A percentile compares a stretch with the other conserved stretches of the same genome.
Conservation (phyloP, 139 green algal species). For the Pleodorina starrii region DNA sequence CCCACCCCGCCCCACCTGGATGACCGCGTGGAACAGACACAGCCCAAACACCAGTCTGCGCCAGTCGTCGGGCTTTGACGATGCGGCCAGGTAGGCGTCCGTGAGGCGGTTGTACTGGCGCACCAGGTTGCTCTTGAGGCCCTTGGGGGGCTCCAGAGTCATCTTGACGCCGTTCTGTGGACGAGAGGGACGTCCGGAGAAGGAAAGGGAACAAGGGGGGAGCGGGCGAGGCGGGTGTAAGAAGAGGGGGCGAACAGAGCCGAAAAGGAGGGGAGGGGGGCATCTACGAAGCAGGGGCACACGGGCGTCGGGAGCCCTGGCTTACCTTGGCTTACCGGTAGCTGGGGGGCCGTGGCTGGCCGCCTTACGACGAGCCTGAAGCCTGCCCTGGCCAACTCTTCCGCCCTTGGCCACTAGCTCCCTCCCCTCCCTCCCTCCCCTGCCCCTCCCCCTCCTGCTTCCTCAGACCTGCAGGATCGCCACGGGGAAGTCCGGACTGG, state of each 20-base stretch:
- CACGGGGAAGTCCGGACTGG: conserved; percentile 81
- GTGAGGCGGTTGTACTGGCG: conserved; percentile 72
- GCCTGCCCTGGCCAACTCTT: too few species aligned
- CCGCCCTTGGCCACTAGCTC: too few species aligned
- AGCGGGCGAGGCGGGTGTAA: too few species aligned
- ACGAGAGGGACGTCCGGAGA: background rate
- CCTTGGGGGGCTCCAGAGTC: conserved; percentile 88
- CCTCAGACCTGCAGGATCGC: conserved; percentile 75
- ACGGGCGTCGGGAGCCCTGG: too few species aligned
- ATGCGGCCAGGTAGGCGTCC: conserved; percentile 76
- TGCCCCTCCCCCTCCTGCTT: background rate
- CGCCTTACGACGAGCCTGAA: too few species aligned
- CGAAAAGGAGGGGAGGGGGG: too few species aligned
- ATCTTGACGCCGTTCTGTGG: conserved; percentile 85
- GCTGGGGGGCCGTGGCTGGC: too few species aligned
- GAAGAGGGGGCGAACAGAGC: too few species aligned
- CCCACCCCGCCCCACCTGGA: conserved; percentile 49
- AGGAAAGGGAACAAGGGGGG: background rate
- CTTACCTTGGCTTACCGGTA: too few species aligned
- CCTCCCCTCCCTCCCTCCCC: too few species aligned
- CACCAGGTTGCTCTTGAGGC: conserved; percentile 82
- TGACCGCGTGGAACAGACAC: conserved; percentile 80
- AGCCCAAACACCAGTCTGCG: conserved; percentile 78
- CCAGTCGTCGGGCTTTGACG: conserved; percentile 77
- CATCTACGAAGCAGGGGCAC: too few species aligned